Conservation (phyloP, 768 basidiomycete species). For the Tephrocybe sp. region DNA sequence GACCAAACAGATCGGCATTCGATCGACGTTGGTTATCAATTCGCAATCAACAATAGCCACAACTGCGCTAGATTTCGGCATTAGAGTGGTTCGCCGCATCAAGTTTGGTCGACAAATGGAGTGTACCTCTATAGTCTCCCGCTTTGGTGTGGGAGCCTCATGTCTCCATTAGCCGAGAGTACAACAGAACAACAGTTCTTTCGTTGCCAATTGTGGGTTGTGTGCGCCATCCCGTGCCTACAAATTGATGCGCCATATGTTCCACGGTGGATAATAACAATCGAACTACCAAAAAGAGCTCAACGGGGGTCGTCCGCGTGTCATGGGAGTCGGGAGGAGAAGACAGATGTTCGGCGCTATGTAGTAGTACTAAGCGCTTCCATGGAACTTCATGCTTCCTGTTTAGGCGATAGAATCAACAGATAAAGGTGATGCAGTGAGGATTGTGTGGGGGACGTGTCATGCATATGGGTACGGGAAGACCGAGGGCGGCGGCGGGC, state of each 20-base stretch:
- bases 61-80: neutral
- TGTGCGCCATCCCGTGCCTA: constrained; percentile 4
- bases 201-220: neutral
- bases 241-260: constrained; percentile 6
- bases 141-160: constrained; percentile 11
- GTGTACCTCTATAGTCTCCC: neutral
- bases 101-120: neutral
- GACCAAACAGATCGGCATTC: neutral
- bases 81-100: neutral
- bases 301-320: neutral
- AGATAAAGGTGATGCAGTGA: neutral
- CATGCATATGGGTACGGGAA: too few species aligned
- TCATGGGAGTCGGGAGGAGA: neutral
- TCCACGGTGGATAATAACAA: constrained; percentile 2
- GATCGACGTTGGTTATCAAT: neutral
- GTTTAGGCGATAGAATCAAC: neutral
- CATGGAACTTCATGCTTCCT: neutral
- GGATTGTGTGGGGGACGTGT: too few species aligned
- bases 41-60: neutral
- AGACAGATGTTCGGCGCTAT: too few species aligned
- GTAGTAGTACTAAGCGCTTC: too few species aligned
- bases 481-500: too few species aligned
- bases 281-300: neutral
- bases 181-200: neutral
- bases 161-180: constrained; percentile 4